phyloP scores from a whole-genome alignment of 2,329 filamentous ascomycete genomes.

The Ceratocystis cacaofunesta region DNA sequence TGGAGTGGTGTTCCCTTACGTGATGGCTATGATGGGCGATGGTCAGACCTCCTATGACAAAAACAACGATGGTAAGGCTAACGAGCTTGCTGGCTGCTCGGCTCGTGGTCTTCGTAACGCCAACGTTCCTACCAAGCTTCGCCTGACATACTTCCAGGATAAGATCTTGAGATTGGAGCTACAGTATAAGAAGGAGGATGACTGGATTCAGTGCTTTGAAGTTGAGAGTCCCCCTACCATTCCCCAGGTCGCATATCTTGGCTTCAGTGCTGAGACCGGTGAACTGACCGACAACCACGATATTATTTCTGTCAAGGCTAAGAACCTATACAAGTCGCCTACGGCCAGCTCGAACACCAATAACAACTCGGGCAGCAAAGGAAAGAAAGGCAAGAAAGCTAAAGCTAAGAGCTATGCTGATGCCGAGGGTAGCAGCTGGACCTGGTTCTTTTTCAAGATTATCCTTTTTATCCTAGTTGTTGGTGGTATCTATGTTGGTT shows the following conservation, averaged over 20 bases:
- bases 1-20: conserved; percentile 86
- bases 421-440: conserved; percentile 36
- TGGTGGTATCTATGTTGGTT: conserved; percentile 70
- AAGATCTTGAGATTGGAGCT: conserved; percentile 80
- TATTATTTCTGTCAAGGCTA: conserved; percentile 71
- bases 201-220: conserved; percentile 85
- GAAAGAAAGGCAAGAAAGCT: conserved; percentile 26
- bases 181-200: conserved; percentile 79
- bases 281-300: conserved; percentile 97
- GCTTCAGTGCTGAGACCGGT: conserved; percentile 78
- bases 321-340: conserved; percentile 66
- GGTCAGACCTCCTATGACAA: conserved; percentile 83
- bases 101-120: conserved; percentile 77
- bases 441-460: conserved; percentile 62
- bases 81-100: conserved; percentile 88
- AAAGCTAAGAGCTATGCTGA: conserved; percentile 15
- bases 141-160: conserved; percentile 92
- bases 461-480: conserved; percentile 56
- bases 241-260: conserved; percentile 60
- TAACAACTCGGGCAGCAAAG: conserved; percentile 26
- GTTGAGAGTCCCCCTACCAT: conserved; percentile 56
- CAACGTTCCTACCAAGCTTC: conserved; percentile 65
- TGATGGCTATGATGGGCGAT: conserved; percentile 97
- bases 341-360: conserved; percentile 24
- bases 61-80: conserved; percentile 81